A percentile compares a stretch with the other conserved stretches of the same genome.
Evolutionary conservation across 805 yeast genomes (phyloP).

Genomic region (Candida orba): DNA sequence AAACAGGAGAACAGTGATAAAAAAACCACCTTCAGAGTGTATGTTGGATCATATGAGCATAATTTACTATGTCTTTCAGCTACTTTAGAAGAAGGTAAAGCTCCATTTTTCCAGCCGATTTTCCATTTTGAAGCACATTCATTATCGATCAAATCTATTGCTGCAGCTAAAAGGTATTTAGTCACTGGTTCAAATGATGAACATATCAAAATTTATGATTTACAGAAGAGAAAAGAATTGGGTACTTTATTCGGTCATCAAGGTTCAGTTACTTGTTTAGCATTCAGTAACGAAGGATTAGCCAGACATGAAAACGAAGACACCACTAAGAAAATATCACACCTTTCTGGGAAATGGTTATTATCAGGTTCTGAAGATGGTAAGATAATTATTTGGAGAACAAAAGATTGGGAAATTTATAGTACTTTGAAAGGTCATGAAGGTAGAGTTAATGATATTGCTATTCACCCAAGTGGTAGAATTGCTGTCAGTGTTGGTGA

Average conservation of each 20-base stretch:
- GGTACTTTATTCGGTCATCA: constrained; percentile 86
- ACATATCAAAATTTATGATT: constrained; percentile 87
- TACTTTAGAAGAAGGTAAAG: constrained; percentile 41
- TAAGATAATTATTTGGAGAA: constrained; percentile 84
- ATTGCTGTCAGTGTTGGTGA: constrained; percentile 85
- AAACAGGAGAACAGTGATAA: constrained; percentile 4
- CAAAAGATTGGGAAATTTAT: constrained; percentile 93
- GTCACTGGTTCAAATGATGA: constrained; percentile 96
- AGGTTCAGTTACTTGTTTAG: constrained; percentile 77
- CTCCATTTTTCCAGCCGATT: constrained; percentile 79
- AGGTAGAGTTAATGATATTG: constrained; percentile 75
- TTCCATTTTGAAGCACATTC: constrained; percentile 96
- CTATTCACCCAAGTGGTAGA: constrained; percentile 85
- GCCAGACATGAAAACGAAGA: constrained; percentile 14
- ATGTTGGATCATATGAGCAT: constrained; percentile 96
- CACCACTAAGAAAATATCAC: neutral
- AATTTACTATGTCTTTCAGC: constrained; percentile 78
- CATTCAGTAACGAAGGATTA: constrained; percentile 52
- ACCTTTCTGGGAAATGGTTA: constrained; percentile 73
- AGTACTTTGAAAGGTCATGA: constrained; percentile 86
- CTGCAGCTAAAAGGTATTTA: constrained; percentile 72
- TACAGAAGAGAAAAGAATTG: constrained; percentile 87
- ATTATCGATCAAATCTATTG: constrained; percentile 78
- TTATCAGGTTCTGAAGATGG: constrained; percentile 90
- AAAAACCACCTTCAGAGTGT: constrained; percentile 53